phyloP scores from a whole-genome alignment of 768 basidiomycete genomes.

The Serendipita sp. region DNA sequence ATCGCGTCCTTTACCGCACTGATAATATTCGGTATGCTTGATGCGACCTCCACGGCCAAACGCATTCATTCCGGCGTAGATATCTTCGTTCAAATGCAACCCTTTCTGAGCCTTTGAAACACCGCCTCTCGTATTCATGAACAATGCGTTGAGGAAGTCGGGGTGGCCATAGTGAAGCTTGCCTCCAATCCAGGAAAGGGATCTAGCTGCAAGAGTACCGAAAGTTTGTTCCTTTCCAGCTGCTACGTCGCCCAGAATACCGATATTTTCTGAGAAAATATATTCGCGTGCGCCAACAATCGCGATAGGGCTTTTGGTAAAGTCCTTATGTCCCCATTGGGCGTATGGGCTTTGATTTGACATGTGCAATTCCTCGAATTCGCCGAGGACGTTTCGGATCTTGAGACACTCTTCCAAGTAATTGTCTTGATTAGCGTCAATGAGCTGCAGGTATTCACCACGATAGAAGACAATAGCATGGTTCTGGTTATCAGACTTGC shows the following conservation, averaged over 20 bases:
- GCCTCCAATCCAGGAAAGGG: conserved; percentile 93
- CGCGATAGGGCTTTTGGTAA: conserved; percentile 76
- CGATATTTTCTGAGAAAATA: conserved; percentile 99
- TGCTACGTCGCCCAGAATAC: conserved; percentile 94
- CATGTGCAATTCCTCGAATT: conserved; percentile 86
- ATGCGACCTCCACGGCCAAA: conserved; percentile 92
- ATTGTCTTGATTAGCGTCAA: conserved; percentile 99
- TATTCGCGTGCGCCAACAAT: conserved; percentile 99
- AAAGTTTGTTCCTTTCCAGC: conserved; percentile 99
- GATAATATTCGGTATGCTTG: conserved; percentile 99
- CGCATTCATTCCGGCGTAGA: conserved; percentile 98
- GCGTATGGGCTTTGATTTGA: conserved; percentile 84
- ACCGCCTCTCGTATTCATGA: conserved; percentile 97
- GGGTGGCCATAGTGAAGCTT: conserved; percentile 99
- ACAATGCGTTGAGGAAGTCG: conserved; percentile 94
- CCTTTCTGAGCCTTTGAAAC: conserved; percentile 99
- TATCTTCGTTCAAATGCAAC: conserved; percentile 97
- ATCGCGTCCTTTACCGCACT: conserved; percentile 97
- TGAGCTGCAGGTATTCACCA: conserved; percentile 96
- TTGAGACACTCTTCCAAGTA: conserved; percentile 99
- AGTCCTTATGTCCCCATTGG: conserved; percentile 76
- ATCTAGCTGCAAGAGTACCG: conserved; percentile 89
- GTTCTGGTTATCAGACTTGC: conserved; percentile 99
- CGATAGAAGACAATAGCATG: conserved; percentile 99
- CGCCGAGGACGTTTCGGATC: conserved; percentile 93